These are phyloP conservation scores for Rhodotorula diobovata DNA, from an alignment of 768 basidiomycete genomes.

Conservation along the genomic window DNA sequence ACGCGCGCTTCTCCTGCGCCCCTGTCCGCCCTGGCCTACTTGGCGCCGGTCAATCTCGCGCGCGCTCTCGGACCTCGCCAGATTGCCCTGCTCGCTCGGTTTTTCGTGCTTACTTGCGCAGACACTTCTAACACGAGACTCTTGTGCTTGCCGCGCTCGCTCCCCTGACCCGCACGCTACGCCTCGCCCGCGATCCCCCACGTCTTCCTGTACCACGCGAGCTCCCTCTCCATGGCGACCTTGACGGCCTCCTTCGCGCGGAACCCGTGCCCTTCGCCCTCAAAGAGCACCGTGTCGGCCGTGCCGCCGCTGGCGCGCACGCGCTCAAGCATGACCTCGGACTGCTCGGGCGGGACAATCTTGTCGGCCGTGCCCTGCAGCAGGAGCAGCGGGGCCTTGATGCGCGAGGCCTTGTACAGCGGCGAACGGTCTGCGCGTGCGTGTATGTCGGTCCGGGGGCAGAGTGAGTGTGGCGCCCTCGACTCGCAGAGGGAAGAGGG, in stretches of 20 bases:
- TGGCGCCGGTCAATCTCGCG: too few relatives aligned
- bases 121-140: too few relatives aligned
- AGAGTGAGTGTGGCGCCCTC: not conserved
- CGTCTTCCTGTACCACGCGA: constrained; percentile 57
- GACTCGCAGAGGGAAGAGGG: not conserved
- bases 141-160: too few relatives aligned
- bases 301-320: constrained; percentile 54
- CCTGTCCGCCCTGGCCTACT: too few relatives aligned
- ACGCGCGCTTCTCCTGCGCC: too few relatives aligned
- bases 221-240: constrained; percentile 56
- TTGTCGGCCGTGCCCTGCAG: constrained; percentile 63
- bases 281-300: constrained; percentile 60
- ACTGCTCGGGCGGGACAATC: constrained; percentile 66
- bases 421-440: constrained; percentile 55
- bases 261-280: constrained; percentile 67
- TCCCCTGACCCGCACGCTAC: too few relatives aligned
- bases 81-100: too few relatives aligned
- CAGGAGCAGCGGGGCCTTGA: constrained; percentile 61
- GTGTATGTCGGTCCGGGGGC: not conserved
- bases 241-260: constrained; percentile 57
- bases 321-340: constrained; percentile 57
- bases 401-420: constrained; percentile 59
- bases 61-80: too few relatives aligned
- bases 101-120: too few relatives aligned
- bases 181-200: constrained; percentile 41